Percentiles rank a stretch among this genome's conserved stretches.
These are phyloP conservation scores for Malassezia japonica DNA, from an alignment of 1,284 basidiomycete species.

Conservation along the genomic window DNA sequence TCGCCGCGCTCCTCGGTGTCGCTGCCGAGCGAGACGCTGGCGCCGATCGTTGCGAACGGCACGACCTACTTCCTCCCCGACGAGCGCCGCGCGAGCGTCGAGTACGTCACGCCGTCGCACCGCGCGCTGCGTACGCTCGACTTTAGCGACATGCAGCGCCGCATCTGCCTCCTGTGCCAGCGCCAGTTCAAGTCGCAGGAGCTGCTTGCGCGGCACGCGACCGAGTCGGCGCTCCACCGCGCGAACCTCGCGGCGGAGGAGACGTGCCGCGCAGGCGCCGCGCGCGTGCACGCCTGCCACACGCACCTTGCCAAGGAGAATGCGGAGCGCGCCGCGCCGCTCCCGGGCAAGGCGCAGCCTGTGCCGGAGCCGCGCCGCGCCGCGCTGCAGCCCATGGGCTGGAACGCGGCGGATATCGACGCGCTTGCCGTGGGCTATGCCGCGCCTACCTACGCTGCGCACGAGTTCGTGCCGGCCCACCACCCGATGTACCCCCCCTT, in stretches of 20 bases:
- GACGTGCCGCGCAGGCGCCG: conserved; percentile 11
- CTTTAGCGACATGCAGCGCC: conserved; percentile 10
- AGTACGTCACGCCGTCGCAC: conserved; percentile 3
- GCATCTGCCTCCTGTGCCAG: conserved; percentile 16
- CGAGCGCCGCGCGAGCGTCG: neutral
- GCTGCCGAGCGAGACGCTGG: neutral
- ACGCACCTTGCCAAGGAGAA: conserved; percentile 8
- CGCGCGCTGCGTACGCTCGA: conserved; percentile 9
- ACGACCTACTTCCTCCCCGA: conserved; percentile 9
- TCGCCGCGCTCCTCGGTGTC: conserved; percentile 5
- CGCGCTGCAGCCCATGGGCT: conserved; percentile 3
- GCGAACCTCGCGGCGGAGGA: conserved; percentile 11
- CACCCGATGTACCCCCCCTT: conserved; percentile 4
- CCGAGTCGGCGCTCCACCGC: conserved; percentile 11
- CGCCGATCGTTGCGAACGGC: conserved; percentile 3
- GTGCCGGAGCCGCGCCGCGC: neutral
- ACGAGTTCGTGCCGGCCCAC: too few species aligned
- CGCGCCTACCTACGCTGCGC: neutral
- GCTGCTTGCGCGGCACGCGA: conserved; percentile 11
- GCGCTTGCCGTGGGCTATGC: neutral
- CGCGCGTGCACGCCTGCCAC: conserved; percentile 7
- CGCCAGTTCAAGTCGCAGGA: conserved; percentile 8
- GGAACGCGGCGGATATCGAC: neutral
- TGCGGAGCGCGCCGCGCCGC: neutral
- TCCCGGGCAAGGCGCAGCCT: neutral